Evolutionary conservation across 805 yeast genomes (phyloP).

Genomic region (Myxozyma neglecta): DNA sequence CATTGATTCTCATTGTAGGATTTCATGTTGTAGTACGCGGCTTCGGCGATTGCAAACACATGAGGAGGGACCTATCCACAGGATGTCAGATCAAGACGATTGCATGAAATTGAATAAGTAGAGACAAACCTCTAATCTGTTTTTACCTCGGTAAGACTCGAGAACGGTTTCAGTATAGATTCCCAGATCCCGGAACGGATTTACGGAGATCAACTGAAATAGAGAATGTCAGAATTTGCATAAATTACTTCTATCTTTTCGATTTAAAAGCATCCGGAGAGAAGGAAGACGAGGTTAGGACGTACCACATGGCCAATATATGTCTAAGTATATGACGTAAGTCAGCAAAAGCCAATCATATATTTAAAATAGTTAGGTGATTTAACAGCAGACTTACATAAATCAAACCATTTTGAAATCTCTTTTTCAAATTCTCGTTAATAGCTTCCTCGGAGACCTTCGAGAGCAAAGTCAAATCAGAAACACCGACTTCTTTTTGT

Average conservation of each 20-base stretch:
- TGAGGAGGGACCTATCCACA: slow-evolving; percentile 72
- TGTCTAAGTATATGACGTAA: slow-evolving; percentile 31
- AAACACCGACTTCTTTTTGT: slow-evolving; percentile 97
- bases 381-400: slow-evolving; percentile 48
- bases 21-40: slow-evolving; percentile 93
- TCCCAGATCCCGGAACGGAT: slow-evolving; percentile 95
- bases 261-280: not conserved
- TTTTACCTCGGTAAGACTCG: slow-evolving; percentile 80
- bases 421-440: slow-evolving; percentile 82
- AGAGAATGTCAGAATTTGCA: not conserved
- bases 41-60: slow-evolving; percentile 95
- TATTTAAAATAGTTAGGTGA: not conserved
- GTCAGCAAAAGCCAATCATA: not conserved
- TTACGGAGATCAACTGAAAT: slow-evolving; percentile 73
- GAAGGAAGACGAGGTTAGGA: not conserved
- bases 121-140: slow-evolving; percentile 70
- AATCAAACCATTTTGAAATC: slow-evolving; percentile 86
- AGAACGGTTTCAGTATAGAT: slow-evolving; percentile 82
- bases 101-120: not conserved
- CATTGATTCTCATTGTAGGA: slow-evolving; percentile 93
- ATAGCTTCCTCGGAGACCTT: slow-evolving; percentile 89
- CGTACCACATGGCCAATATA: slow-evolving; percentile 44
- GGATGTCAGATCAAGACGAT: not conserved
- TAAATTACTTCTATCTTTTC: not conserved
- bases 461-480: slow-evolving; percentile 85